These are phyloP conservation scores for Lyophyllum semitale DNA, from an alignment of 768 basidiomycete genomes.

Conservation along the genomic window DNA sequence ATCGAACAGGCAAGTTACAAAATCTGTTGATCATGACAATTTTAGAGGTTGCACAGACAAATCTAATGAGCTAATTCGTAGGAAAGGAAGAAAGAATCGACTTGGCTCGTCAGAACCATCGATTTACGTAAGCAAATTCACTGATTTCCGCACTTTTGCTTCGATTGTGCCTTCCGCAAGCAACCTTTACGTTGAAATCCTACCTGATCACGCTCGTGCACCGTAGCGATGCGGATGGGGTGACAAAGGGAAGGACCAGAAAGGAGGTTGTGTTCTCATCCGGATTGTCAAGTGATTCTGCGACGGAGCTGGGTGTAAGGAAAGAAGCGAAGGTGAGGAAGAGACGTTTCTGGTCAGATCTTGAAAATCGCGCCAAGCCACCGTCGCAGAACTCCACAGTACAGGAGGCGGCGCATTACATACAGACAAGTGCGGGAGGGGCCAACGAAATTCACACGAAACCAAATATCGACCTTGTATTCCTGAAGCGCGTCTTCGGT, in stretches of 20 bases:
- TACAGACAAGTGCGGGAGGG: neutral
- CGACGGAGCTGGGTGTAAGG: neutral
- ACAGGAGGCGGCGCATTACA: neutral
- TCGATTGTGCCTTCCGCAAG: too few species aligned
- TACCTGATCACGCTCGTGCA: too few species aligned
- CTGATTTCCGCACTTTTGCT: too few species aligned
- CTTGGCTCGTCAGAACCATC: too few species aligned
- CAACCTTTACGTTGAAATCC: too few species aligned
- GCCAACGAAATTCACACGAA: neutral
- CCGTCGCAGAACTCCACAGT: neutral
- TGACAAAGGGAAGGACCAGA: neutral
- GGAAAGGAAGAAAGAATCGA: too few species aligned
- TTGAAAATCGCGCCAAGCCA: neutral
- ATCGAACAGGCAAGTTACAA: too few species aligned
- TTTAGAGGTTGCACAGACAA: too few species aligned
- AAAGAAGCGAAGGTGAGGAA: neutral
- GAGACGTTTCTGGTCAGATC: neutral
- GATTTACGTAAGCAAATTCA: too few species aligned
- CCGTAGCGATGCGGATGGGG: too few species aligned
- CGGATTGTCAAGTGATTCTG: neutral
- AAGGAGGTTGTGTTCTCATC: neutral
- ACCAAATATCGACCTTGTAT: neutral
- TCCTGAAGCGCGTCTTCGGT: neutral
- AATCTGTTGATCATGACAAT: too few species aligned
- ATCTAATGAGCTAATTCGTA: too few species aligned